Conservation (phyloP, 2,329 filamentous ascomycete species). For the Alternaria postmessia region DNA sequence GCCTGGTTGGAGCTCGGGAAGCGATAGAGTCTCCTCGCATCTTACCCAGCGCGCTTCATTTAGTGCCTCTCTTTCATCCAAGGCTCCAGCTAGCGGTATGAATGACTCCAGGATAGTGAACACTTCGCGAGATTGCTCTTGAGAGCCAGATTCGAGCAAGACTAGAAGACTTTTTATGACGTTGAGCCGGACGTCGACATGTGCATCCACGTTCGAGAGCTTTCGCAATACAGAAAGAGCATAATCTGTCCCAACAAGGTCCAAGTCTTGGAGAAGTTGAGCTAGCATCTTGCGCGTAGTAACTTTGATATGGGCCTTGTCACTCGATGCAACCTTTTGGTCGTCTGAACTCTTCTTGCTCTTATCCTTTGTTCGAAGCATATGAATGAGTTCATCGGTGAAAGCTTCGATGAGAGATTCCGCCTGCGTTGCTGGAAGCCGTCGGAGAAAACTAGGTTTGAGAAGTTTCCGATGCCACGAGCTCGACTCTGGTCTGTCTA, state of each 20-base stretch:
- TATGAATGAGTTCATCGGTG: conserved; percentile 39
- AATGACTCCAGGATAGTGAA: conserved; percentile 35
- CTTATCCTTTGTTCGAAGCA: conserved; percentile 29
- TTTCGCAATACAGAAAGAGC: conserved; percentile 42
- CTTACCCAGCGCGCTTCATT: conserved; percentile 44
- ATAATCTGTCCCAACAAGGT: conserved; percentile 43
- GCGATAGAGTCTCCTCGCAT: conserved; percentile 21
- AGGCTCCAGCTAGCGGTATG: conserved; percentile 45
- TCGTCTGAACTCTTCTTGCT: background rate
- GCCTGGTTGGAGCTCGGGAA: conserved; percentile 16
- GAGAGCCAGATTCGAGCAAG: conserved; percentile 26
- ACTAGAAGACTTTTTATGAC: conserved; percentile 46
- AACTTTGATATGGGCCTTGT: conserved; percentile 46
- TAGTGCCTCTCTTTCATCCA: conserved; percentile 47
- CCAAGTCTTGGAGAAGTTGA: conserved; percentile 46
- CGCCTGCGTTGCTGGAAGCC: conserved; percentile 43
- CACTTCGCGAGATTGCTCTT: conserved; percentile 21
- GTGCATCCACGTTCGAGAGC: conserved; percentile 41
- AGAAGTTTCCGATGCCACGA: conserved; percentile 55
- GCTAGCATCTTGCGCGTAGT: conserved; percentile 56
- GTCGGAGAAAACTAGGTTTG: conserved; percentile 39
- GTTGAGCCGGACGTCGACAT: conserved; percentile 50
- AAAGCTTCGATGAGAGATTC: conserved; percentile 39
- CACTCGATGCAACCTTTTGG: background rate
- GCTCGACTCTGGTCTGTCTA: conserved; percentile 49